Evolutionary conservation across 2,329 filamentous ascomycete genomes (phyloP).

Genomic region (Clarireedia monteithiana): DNA sequence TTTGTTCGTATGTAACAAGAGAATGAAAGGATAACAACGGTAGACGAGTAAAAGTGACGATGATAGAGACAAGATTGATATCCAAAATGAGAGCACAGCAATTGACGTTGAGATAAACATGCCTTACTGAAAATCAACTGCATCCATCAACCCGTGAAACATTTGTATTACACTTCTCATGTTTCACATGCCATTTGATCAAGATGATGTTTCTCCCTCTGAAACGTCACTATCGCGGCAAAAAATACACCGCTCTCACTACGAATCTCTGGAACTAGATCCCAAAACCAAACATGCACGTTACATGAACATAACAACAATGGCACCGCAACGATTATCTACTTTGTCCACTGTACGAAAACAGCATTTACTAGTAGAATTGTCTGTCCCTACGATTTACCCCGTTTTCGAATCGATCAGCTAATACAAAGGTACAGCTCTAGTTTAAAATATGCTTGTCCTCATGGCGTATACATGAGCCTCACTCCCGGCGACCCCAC

Average conservation of each 20-base stretch:
- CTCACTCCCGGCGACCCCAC: slow-evolving; percentile 74
- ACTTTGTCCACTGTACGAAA: slow-evolving; percentile 26
- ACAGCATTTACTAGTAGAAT: slow-evolving; percentile 29
- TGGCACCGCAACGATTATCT: slow-evolving; percentile 21
- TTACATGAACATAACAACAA: slow-evolving; percentile 7
- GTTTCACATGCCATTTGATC: not conserved
- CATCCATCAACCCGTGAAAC: too few relatives aligned
- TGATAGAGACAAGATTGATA: slow-evolving; percentile 8
- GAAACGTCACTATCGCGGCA: not conserved
- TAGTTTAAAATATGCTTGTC: slow-evolving; percentile 73
- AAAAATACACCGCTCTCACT: slow-evolving; percentile 12
- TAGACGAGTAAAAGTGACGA: not conserved
- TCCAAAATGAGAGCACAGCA: not conserved
- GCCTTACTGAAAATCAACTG: too few relatives aligned
- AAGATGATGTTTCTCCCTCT: too few relatives aligned
- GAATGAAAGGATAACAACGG: slow-evolving; percentile 1
- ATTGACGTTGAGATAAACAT: too few relatives aligned
- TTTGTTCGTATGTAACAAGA: not conserved
- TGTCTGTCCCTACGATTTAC: slow-evolving; percentile 15
- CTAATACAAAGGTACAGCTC: slow-evolving; percentile 42
- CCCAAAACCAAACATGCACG: slow-evolving; percentile 5
- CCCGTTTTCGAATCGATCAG: not conserved
- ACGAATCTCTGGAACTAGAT: slow-evolving; percentile 3
- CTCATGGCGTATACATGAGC: slow-evolving; percentile 79
- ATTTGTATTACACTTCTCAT: not conserved